Base-by-base conservation (phyloP, 2,329 filamentous ascomycete species). In the Shiraia bambusicola region DNA sequence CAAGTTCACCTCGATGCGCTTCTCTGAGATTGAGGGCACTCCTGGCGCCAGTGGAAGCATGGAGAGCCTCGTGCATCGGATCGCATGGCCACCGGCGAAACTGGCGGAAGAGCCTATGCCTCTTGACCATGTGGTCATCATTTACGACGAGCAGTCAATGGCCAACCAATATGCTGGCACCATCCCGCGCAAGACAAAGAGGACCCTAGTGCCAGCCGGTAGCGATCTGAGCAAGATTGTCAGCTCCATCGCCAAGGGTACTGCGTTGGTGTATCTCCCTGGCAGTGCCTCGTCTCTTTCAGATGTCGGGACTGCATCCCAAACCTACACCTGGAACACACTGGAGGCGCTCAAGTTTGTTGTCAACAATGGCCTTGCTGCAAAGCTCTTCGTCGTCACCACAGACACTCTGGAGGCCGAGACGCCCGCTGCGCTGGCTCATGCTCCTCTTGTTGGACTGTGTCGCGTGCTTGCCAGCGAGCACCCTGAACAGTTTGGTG, bases 401-500 rank as follows among this genome's bases (percentile, higher is more conserved):
- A 24, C 50, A 13, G 29, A 42, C 8, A 53, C 53, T 6, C 32
- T 52, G n/a, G 42, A 52, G 9, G 59, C 47, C 12, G 51, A 56
- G 8, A 19, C 42, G 25, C 42, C 42, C n/a, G 40, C 42, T 29
- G 4, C 67, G 62, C 42, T 51, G 14, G 64, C 67, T 3, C 63
- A 71, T n/a, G 56, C 50, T 4, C 52, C 67, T 15, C 42, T 72
- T 17, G 39, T 63, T 35, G 71, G 71, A 5, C 55, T 72, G 5
- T 49, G 49, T 6, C 63, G 70, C 22, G 66, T 74, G 38, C 61
- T 70, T 38, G 64, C 67, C 6, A 57, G 58, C 1, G 72, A 73
- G 50, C 63, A 72, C 17, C 53, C 67, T 1, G 66, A 72, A 12
- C 34, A 58, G 9, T 72, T 62, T 50, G 69, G 70, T 13, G 66